Conservation (phyloP, 2,329 filamentous ascomycete genomes). For the Epichloe brachyelytri region DNA sequence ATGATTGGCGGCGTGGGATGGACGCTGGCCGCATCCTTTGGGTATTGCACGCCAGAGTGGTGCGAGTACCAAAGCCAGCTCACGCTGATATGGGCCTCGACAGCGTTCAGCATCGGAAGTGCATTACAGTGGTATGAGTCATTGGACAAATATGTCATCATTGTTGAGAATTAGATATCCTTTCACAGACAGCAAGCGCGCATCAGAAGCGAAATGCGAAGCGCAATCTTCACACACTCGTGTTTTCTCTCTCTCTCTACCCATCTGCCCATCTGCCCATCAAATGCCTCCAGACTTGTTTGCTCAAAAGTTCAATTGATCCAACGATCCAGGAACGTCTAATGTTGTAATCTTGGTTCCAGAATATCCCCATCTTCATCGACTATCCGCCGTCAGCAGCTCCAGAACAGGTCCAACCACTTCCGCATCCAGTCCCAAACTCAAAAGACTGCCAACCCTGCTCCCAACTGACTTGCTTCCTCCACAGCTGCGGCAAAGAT, state of each 20-base stretch:
- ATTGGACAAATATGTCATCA: slow-evolving; percentile 10
- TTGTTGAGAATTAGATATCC: neutral
- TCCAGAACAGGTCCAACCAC: slow-evolving; percentile 2
- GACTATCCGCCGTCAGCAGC: slow-evolving; percentile 2
- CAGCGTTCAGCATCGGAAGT: slow-evolving; percentile 10
- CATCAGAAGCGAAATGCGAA: neutral
- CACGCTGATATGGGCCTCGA: slow-evolving; percentile 13
- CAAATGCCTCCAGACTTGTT: no score
- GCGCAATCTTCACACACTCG: neutral
- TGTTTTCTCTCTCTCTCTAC: neutral
- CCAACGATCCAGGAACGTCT: no score
- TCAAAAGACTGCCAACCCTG: slow-evolving; percentile 2
- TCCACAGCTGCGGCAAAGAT: neutral
- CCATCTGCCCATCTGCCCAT: no score
- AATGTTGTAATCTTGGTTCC: no score
- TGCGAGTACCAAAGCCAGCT: slow-evolving; percentile 29
- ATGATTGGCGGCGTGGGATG: slow-evolving; percentile 48
- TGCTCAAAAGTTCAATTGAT: neutral
- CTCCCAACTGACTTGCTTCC: neutral
- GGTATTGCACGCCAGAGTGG: slow-evolving; percentile 27
- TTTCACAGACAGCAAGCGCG: no score
- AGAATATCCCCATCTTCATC: neutral
- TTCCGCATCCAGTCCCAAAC: slow-evolving; percentile 1
- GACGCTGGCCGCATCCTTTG: slow-evolving; percentile 42
- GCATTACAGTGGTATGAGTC: slow-evolving; percentile 13